Evolutionary conservation across 202 grass and related monocot species (phyloP), one percentile per base, ranked within the genome.

Genomic region (Cymbopogon flexuosus): DNA sequence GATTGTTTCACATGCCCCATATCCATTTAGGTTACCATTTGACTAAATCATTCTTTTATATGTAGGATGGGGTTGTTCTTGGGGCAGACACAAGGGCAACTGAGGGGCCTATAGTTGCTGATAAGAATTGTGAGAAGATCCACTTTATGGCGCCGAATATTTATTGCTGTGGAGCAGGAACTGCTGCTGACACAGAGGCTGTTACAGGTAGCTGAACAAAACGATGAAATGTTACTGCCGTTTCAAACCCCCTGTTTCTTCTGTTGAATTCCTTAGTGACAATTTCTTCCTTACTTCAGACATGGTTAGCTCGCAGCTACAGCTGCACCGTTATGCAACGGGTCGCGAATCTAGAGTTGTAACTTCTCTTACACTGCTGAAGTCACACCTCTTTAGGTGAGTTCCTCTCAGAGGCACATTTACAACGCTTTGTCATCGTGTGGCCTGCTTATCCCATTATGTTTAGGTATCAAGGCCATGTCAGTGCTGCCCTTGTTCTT

Each of bases 231-330:
- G 3, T 62, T 71, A 5, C 36, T 57, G 6, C 21, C 10, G 4
- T n/a, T 67, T 75, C 5, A 40, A 42, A 22, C 23, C 39, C 39
- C 21, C 47, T 24, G 30, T 61, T 68, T 76, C 14, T 65, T 72
- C 35, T n/a, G 6, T 62, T 70, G 30, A 56, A 87, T 77, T 75
- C 11, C 6, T 73, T 35, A 63, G 9, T 58, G 46, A 78, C 11
- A 39, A 52, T 15, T 86, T 1, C 37, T 79, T 83, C 49, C 65
- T 59, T 31, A 85, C 8, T 72, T n/a, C 60, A 99, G 96, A 99
- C 84, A 99, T 99, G 96, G 92, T 99, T 27, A 99, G 96, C 81
- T 99, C 96, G 39, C 96, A 99, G 80, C 86, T 99, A 77, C 88
- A 96, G 64, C 92, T 99, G 78, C 92, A 99, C 85, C 90, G 90